A percentile compares a stretch with the other conserved stretches of the same genome.
phyloP scores from a whole-genome alignment of 179 eudicot species.

The Pouteria campechiana region DNA sequence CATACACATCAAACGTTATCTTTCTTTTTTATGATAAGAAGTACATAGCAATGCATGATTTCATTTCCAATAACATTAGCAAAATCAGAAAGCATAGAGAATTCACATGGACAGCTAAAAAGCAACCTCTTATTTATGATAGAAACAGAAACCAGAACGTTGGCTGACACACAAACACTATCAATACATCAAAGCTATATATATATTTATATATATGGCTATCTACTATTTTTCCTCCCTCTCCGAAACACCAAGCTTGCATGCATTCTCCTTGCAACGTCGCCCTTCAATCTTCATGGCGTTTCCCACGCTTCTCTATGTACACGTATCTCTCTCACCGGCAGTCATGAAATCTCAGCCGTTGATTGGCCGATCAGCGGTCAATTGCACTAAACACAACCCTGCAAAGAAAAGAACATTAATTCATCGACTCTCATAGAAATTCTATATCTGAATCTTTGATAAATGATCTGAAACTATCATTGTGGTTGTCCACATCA shows the following conservation, averaged over 20 bases:
- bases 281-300: background rate
- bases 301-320: background rate
- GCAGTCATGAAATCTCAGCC: conserved; percentile 1
- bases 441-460: no score
- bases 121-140: no score
- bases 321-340: background rate
- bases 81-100: background rate
- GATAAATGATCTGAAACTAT: no score
- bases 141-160: no score
- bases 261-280: background rate
- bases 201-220: no score
- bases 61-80: background rate
- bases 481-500: no score
- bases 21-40: no score
- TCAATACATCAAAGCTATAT: no score
- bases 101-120: background rate
- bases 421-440: no score
- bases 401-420: conserved; percentile 15
- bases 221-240: background rate
- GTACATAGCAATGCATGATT: no score
- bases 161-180: no score
- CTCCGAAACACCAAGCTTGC: background rate
- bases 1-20: no score
- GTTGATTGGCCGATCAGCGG: conserved; percentile 14
- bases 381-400: conserved; percentile 27